phyloP scores from a whole-genome alignment of 2,329 filamentous ascomycete genomes.

The Mycocentrospora acerina region DNA sequence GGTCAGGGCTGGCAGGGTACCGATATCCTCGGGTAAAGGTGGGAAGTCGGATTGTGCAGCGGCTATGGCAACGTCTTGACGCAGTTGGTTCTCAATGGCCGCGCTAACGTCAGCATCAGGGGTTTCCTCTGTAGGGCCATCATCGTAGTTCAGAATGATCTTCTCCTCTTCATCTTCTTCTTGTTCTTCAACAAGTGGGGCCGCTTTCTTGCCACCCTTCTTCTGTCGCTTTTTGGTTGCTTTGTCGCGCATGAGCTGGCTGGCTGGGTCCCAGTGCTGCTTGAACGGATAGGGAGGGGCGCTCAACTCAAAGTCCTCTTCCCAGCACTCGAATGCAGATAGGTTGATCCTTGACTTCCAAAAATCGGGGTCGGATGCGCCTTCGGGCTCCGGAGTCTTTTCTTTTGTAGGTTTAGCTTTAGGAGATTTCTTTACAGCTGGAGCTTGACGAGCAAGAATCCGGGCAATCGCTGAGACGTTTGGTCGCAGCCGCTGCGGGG shows the following conservation, averaged over 20 bases:
- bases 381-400: conserved; percentile 23
- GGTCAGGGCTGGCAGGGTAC: conserved; percentile 54
- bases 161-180: conserved; percentile 35
- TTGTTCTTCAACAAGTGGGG: conserved; percentile 47
- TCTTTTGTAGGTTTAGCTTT: conserved; percentile 20
- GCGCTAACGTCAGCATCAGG: conserved; percentile 24
- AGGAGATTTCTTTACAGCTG: conserved; percentile 17
- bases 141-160: conserved; percentile 37
- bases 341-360: conserved; percentile 77
- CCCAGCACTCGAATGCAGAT: conserved; percentile 79
- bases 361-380: conserved; percentile 55
- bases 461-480: conserved; percentile 32
- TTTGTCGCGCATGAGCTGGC: conserved; percentile 59
- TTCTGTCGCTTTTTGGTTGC: conserved; percentile 59
- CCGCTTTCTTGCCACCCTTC: conserved; percentile 45
- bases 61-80: conserved; percentile 47
- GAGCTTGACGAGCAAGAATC: conserved; percentile 29
- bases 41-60: conserved; percentile 61
- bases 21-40: conserved; percentile 59
- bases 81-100: conserved; percentile 35
- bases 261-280: conserved; percentile 83
- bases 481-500: too few relatives aligned
- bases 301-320: conserved; percentile 59
- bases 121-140: conserved; percentile 20
- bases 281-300: conserved; percentile 87